phyloP scores from a whole-genome alignment of 73 alveolate genomes.

The Urostyla sp. region DNA sequence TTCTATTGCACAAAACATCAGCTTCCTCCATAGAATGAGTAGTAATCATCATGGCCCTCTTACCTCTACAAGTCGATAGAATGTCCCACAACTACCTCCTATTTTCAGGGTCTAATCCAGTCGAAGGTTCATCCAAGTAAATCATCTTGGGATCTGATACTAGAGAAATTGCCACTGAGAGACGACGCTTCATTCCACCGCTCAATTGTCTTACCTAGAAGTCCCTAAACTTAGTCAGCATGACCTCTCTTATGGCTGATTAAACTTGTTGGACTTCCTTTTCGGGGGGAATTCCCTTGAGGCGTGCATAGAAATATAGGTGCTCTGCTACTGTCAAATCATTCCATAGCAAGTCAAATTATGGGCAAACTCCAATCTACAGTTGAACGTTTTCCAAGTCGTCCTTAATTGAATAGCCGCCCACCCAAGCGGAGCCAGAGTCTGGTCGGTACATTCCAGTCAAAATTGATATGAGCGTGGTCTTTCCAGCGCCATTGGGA shows the following conservation, averaged over 20 bases:
- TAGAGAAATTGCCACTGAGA: slow-evolving; percentile 92
- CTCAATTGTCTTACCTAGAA: slow-evolving; percentile 85
- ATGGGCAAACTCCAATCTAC: slow-evolving; percentile 98
- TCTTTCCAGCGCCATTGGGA: slow-evolving; percentile 99
- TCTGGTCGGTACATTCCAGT: slow-evolving; percentile 95
- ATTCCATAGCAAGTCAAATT: slow-evolving; percentile 95
- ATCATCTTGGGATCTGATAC: slow-evolving; percentile 97
- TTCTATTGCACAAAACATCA: slow-evolving; percentile 96
- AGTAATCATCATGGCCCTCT: slow-evolving; percentile 95
- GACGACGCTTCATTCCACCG: slow-evolving; percentile 98
- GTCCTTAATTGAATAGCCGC: slow-evolving; percentile 89
- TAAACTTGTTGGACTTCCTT: slow-evolving; percentile 77
- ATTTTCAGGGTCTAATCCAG: slow-evolving; percentile 98
- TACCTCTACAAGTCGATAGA: slow-evolving; percentile 87
- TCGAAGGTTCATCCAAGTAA: slow-evolving; percentile 97
- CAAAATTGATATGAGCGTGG: slow-evolving; percentile 94
- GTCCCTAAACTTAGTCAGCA: slow-evolving; percentile 82
- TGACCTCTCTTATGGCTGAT: slow-evolving; percentile 93
- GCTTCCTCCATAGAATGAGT: slow-evolving; percentile 99
- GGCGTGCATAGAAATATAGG: slow-evolving; percentile 90
- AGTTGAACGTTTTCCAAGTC: slow-evolving; percentile 86
- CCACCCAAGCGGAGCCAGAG: slow-evolving; percentile 97
- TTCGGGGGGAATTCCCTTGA: slow-evolving; percentile 88
- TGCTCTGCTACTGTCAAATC: slow-evolving; percentile 96
- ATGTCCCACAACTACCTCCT: slow-evolving; percentile 98